These are phyloP conservation scores for Fusarium sacchari DNA, from an alignment of 2,329 filamentous ascomycete species.

Conservation along the genomic window DNA sequence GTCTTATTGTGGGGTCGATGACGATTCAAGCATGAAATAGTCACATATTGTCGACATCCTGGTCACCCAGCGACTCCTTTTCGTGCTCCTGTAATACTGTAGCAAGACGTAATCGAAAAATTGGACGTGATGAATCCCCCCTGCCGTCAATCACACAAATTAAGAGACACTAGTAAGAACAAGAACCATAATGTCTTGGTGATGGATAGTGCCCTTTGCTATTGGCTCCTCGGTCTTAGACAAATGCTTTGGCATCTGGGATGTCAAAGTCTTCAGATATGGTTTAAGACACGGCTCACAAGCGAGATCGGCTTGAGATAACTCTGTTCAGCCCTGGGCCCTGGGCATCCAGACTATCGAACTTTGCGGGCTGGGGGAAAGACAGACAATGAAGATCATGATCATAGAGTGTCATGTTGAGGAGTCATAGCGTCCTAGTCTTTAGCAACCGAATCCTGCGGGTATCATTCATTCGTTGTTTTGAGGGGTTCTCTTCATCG, in stretches of 20 bases:
- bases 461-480: slow-evolving; percentile 17
- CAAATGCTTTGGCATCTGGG: slow-evolving; percentile 1
- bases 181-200: background rate
- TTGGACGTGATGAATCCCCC: background rate
- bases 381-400: background rate
- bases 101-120: background rate
- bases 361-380: background rate
- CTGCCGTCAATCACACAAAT: slow-evolving; percentile 1
- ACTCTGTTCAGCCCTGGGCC: background rate
- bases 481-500: slow-evolving; percentile 38
- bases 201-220: slow-evolving; percentile 1
- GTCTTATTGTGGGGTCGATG: slow-evolving; percentile 11
- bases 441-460: background rate
- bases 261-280: background rate
- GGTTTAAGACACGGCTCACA: slow-evolving; percentile 4
- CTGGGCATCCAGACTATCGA: background rate
- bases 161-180: background rate
- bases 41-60: background rate
- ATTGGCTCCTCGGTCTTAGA: slow-evolving; percentile 2
- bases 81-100: background rate
- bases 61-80: background rate
- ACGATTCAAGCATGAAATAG: background rate
- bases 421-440: background rate
- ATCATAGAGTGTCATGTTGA: background rate
- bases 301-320: background rate